Evolutionary conservation across 2,329 filamentous ascomycete genomes (phyloP), one percentile per base, ranked within the genome.

Genomic region (Aspergillus versicolor): DNA sequence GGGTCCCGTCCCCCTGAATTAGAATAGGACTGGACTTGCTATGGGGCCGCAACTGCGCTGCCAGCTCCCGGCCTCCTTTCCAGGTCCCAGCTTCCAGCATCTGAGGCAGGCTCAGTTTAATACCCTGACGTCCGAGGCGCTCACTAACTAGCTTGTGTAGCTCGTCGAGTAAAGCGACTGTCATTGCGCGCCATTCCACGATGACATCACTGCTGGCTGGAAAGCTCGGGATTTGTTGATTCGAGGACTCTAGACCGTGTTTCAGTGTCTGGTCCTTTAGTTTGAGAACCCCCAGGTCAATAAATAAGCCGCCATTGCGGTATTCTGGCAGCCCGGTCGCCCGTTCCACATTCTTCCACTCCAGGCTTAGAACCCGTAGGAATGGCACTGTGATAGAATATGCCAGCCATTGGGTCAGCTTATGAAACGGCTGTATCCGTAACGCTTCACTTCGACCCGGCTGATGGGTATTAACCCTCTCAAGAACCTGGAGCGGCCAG

Each of bases 381-480:
- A 87, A 85, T 0, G 84, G 83, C 5, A 89, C 86, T 75, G 88
- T 89, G 6, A 91, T 76, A 0, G 87, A 90, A 71, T 91, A 91
- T 1, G 83, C 83, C 5, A 91, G 80, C 88, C 88, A 90, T 67
- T 90, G 88, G 0, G 88, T 89, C 8, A 90, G 78, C 61, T 85
- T 85, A 67, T 86, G 84, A 65, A 83, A 83, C 0, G 81, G 81
- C 82, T 13, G 43, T 37, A 5, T 53, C 54, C 5, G 47, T 58
- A 1, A 54, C 11, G 3, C 30, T n/a, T 17, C 40, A n/a, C 12
- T 15, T 13, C 4, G 51, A 12, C 17, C 60, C 59, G 7, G 55
- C 57, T n/a, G 24, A 1, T 27, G 0, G 24, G 24, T 9, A 27
- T 64, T 59, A 19, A 54, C 30, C 42, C 58, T 59, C 0, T 52